Evolutionary conservation across 371 early-diverging fungal genomes (phyloP).

Genomic region (Mucor ambiguus): DNA sequence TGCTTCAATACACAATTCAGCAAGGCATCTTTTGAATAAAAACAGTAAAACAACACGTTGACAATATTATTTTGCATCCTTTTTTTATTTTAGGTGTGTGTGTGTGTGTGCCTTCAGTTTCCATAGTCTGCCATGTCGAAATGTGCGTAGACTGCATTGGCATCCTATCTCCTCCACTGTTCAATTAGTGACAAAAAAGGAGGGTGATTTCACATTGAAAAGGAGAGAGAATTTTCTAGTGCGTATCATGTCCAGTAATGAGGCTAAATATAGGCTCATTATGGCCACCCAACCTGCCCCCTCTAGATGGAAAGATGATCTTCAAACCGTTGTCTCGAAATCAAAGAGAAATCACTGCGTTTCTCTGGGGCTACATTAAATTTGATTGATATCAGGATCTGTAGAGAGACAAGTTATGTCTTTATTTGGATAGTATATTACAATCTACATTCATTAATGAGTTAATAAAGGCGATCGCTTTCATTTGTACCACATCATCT

Average conservation of each 20-base stretch:
- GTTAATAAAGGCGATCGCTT: background rate
- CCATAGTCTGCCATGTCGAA: background rate
- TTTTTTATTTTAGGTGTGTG: background rate
- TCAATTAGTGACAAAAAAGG: background rate
- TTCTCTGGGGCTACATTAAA: constrained; percentile 6
- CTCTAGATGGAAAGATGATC: background rate
- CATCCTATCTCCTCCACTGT: background rate
- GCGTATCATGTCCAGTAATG: background rate
- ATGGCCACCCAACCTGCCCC: background rate
- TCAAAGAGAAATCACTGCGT: background rate
- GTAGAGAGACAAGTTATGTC: background rate
- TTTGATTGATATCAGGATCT: constrained; percentile 21
- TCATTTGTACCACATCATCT: constrained; percentile 2
- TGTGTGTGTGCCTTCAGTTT: background rate
- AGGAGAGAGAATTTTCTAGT: background rate
- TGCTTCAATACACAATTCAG: background rate
- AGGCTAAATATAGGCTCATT: background rate
- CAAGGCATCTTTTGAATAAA: background rate
- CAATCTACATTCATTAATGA: constrained; percentile 19
- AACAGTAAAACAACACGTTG: background rate
- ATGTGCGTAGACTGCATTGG: background rate
- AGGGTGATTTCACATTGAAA: background rate
- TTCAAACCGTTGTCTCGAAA: constrained; percentile 1
- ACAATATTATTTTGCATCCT: background rate
- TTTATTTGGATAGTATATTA: constrained; percentile 21